A percentile compares a stretch with the other conserved stretches of the same genome.
Evolutionary conservation across 495 filamentous ascomycete species (phyloP).

Genomic region (Sordaria brevicollis): DNA sequence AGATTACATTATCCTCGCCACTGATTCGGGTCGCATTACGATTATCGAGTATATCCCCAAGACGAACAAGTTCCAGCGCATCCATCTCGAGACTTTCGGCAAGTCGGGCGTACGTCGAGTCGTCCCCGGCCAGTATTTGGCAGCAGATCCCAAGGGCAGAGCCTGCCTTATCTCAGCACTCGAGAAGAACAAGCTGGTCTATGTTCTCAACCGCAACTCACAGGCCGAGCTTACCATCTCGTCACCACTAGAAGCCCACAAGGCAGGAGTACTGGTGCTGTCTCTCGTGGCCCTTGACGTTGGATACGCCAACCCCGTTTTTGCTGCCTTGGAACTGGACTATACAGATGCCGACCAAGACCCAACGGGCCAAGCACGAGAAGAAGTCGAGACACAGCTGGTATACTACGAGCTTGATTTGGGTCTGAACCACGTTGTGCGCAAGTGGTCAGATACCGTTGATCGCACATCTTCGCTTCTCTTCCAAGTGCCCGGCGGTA

Average conservation of each 20-base stretch:
- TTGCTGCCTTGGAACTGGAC: slow-evolving; percentile 88
- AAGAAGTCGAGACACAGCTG: slow-evolving; percentile 75
- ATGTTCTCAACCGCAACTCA: slow-evolving; percentile 91
- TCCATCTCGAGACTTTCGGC: slow-evolving; percentile 94
- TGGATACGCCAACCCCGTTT: slow-evolving; percentile 93
- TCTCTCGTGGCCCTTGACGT: slow-evolving; percentile 81
- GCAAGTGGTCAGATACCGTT: slow-evolving; percentile 89
- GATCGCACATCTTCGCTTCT: slow-evolving; percentile 82
- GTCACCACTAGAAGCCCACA: slow-evolving; percentile 94
- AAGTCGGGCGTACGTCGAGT: slow-evolving; percentile 94
- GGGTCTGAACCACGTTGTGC: slow-evolving; percentile 91
- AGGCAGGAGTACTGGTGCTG: slow-evolving; percentile 85
- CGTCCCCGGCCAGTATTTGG: slow-evolving; percentile 89
- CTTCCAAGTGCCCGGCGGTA: slow-evolving; percentile 92
- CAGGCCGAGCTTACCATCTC: slow-evolving; percentile 94
- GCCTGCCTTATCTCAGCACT: slow-evolving; percentile 88
- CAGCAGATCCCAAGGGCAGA: slow-evolving; percentile 87
- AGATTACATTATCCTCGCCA: slow-evolving; percentile 96
- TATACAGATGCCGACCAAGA: slow-evolving; percentile 90
- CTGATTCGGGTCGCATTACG: slow-evolving; percentile 89
- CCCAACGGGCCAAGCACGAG: slow-evolving; percentile 69
- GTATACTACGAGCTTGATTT: slow-evolving; percentile 98
- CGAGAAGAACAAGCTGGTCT: slow-evolving; percentile 99
- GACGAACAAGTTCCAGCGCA: slow-evolving; percentile 76
- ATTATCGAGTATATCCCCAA: slow-evolving; percentile 86